Evolutionary conservation across 169 alveolate genomes (phyloP), one percentile per base, ranked within the genome.

Genomic region (Cryptosporidium tyzzeri): DNA sequence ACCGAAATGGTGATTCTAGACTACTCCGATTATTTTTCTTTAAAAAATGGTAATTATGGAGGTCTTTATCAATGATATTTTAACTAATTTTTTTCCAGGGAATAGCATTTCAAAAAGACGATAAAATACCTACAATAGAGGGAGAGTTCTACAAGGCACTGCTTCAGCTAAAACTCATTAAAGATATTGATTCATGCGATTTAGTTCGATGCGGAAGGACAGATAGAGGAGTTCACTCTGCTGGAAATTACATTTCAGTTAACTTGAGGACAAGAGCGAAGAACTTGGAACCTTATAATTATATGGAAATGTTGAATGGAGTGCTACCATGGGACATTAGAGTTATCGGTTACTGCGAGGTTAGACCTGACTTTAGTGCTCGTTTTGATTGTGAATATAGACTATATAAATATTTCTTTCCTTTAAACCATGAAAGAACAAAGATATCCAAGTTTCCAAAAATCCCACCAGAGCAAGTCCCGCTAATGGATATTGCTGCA

Each of bases 161-260:
- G 5, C 55, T 85, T 7, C 45, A 70, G 75, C 39, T 74, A 44
- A 58, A 26, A 33, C 65, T 85, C 12, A 85, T 85, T 10, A 74
- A 55, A 50, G 73, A 71, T 59, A 59, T 44, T 45, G 85, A 71
- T 10, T 53, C 86, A 14, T 85, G 92, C 37, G 68, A 70, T 16
- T 53, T 85, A 18, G 73, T 74, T 51, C 69, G 92, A 31, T 95
- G 98, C 70, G 98, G 97, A 1, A 92, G 98, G 44, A 96, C 98
- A 9, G 98, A 96, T 92, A 95, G 94, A 87, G 98, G 98, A 16
- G 98, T 96, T 53, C 96, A 95, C 59, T 96, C 98, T 35, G 89
- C 94, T 21, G 97, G 97, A 12, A 96, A 96, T 89, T 95, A 93
- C 37, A 85, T 93, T 53, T 92, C 96, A 5, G 85, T 94, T 51